Evolutionary conservation across 208 protist genomes (phyloP), one percentile per base, ranked within the genome.

Genomic region (Strigomonas galati): DNA sequence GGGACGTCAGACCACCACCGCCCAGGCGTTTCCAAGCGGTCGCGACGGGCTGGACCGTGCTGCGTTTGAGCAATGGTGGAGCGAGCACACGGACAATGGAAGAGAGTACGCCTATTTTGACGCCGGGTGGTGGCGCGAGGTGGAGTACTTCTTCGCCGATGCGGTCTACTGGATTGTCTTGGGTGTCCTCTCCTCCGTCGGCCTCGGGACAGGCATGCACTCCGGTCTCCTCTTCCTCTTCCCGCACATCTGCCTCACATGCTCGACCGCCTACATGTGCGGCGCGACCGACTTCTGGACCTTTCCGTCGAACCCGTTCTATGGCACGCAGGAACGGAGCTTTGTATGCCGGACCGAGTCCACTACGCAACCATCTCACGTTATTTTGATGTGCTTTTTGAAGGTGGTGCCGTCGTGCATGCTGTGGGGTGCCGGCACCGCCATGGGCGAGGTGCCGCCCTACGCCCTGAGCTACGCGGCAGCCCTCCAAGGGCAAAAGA

Each of bases 361-460:
- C 14, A 4, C 24, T 0, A 23, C 15, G 0, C 49, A 54, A 31
- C 32, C 52, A 19, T 43, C 54, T 9, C 52, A 62, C 5, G 65
- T 65, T 26, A 57, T 84, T 2, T 66, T 84, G 17, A 53, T 79
- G 46, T 69, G 79, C 3, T 69, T 95, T 28, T 51, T 80, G 26
- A 89, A 95, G 57, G 76, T 97, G 19, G 51, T 88, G 27, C 79
- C 89, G 6, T 82, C 89, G 31, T 97, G 94, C 64, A 64, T 98
- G 58, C 24, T 97, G 57, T 98, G 97, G 95, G 97, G 97, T 27
- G 78, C 84, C 12, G 97, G 98, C 31, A 99, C 98, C 0, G 98
- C 98, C 14, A 91, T 98, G 21, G 98, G 98, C 32, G 98, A 99
- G 82, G 82, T 99, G 43, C 98, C 97, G 43, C 98, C 98, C 1